Base-by-base conservation (phyloP, 2,329 filamentous ascomycete species). In the Uncinocarpus reesii region DNA sequence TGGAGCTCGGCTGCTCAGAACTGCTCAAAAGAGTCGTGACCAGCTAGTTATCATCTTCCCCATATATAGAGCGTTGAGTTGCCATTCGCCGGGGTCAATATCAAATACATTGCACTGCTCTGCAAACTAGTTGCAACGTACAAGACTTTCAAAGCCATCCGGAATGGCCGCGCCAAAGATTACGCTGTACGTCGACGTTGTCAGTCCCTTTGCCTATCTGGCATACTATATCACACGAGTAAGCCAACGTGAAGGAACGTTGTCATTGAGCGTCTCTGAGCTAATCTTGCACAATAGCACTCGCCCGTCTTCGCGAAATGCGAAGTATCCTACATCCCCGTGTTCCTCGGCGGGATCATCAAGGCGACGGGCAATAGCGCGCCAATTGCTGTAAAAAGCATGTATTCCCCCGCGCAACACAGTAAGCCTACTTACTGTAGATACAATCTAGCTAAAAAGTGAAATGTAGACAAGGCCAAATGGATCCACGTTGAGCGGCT, bases 341-440 rank as follows among this genome's bases (percentile, higher is more conserved):
- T 82, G 46, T 72, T 81, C 44, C 67, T 81, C 0, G 76, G 76
- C 3, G 78, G 77, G 0, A 60, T 81, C 45, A 78, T 81, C 71
- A 73, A 79, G 48, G 61, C 64, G 0, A 76, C 72, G 58, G 69
- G 67, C 23, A 80, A 79, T 56, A 70, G 56, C 1, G 58, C 78
- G 1, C 78, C 78, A 1, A 63, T 80, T 21, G 59, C 63, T 2
- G 72, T 81, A 58, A 79, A 75, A 52, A 80, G 75, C 77, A 60
- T 42, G 64, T n/a, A 41, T 47, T 10, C 20, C 10, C 23, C 28
- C 40, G n/a, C 18, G 32, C 8, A 41, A 41, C 38, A 15, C 36
- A 23, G 36, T 36, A n/a, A n/a, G 18, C 11, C 13, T 41, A n/a
- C 8, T 4, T 7, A 13, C 38, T 7, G 34, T 28, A 10, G 10